Evolutionary conservation across 179 eudicot species (phyloP).

Genomic region (Spinacia oleracea): DNA sequence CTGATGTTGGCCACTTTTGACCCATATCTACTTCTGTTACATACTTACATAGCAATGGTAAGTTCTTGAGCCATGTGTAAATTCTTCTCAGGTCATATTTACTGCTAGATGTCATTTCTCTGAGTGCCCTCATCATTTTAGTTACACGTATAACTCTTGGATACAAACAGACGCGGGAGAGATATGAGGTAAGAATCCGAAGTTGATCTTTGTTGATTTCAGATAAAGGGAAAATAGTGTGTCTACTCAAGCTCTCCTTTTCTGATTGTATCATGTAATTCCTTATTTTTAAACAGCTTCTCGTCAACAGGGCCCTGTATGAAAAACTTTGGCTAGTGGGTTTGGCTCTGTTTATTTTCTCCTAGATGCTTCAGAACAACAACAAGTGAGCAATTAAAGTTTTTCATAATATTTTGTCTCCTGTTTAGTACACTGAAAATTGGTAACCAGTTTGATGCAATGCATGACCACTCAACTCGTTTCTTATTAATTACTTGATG

Average conservation of each 20-base stretch:
- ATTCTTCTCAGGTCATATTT: no score
- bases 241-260: no score
- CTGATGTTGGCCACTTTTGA: no score
- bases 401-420: not conserved
- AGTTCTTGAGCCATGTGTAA: not conserved
- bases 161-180: constrained; percentile 94
- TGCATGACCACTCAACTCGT: not conserved
- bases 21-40: not conserved
- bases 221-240: no score
- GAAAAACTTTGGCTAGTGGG: no score
- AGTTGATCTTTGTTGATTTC: constrained; percentile 34
- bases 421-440: constrained; percentile 6
- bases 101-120: constrained; percentile 69
- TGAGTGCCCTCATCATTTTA: constrained; percentile 70
- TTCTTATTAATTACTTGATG: constrained; percentile 37
- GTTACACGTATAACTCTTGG: constrained; percentile 79
- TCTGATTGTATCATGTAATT: no score
- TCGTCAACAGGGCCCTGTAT: no score
- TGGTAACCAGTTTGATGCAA: not conserved
- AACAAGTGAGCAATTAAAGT: constrained; percentile 36
- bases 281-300: no score
- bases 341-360: no score
- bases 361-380: no score
- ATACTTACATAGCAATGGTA: not conserved
- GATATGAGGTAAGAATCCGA: constrained; percentile 72